Percentiles rank a stretch among this genome's conserved stretches.
phyloP scores from a whole-genome alignment of 352 stramenopile genomes.

The Nothophytophthora sp. region DNA sequence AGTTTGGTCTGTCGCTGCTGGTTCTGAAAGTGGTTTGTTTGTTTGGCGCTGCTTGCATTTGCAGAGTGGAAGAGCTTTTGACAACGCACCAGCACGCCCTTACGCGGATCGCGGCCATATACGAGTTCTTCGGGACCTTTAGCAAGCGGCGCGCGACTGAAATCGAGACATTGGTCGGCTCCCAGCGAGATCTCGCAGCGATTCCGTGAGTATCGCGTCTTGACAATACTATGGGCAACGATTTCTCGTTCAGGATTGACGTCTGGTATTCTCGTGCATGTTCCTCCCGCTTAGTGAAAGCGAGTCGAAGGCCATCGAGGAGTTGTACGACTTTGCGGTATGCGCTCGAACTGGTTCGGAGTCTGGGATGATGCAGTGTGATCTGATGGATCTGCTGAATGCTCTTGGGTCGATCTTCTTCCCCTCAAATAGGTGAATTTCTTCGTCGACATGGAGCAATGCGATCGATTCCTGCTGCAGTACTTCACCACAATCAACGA shows the following conservation, averaged over 20 bases:
- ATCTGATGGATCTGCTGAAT: not conserved
- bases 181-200: slow-evolving; percentile 24
- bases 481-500: slow-evolving; percentile 89
- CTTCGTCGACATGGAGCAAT: slow-evolving; percentile 90
- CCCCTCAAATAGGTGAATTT: slow-evolving; percentile 54
- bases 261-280: not conserved
- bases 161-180: slow-evolving; percentile 29
- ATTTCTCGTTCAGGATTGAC: not conserved
- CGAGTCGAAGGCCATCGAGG: slow-evolving; percentile 37
- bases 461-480: slow-evolving; percentile 69
- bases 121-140: slow-evolving; percentile 69
- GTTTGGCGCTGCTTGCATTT: not conserved
- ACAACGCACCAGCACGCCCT: slow-evolving; percentile 61
- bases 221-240: not conserved
- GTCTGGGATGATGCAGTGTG: not conserved
- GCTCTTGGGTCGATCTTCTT: not conserved
- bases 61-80: slow-evolving; percentile 73
- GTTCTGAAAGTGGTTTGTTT: not conserved
- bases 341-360: not conserved
- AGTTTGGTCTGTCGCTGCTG: not conserved
- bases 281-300: slow-evolving; percentile 11
- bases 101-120: slow-evolving; percentile 56
- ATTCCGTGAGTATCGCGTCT: slow-evolving; percentile 16
- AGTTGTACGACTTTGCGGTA: slow-evolving; percentile 50
- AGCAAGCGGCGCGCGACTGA: slow-evolving; percentile 36